phyloP scores from a whole-genome alignment of 768 basidiomycete genomes.

The Lyophyllum decastes region DNA sequence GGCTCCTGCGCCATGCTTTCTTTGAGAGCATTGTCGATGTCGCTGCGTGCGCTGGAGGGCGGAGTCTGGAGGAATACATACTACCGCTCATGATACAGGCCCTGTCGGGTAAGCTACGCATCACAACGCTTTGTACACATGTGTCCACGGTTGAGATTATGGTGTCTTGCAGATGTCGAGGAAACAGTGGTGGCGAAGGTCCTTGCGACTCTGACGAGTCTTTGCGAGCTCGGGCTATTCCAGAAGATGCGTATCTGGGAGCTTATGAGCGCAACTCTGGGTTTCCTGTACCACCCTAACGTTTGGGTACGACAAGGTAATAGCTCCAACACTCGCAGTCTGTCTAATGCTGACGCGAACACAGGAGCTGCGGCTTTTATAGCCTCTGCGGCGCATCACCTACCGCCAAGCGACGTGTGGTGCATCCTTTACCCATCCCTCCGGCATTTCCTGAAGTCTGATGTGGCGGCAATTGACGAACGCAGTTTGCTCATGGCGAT shows the following conservation, averaged over 20 bases:
- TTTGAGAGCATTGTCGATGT: conserved; percentile 97
- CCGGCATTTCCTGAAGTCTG: conserved; percentile 82
- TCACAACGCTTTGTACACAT: not conserved
- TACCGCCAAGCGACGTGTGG: conserved; percentile 91
- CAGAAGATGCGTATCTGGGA: conserved; percentile 98
- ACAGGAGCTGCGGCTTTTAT: conserved; percentile 87
- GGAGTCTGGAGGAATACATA: conserved; percentile 94
- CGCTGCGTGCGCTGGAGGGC: conserved; percentile 88
- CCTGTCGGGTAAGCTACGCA: conserved; percentile 67
- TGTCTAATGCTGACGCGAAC: not conserved
- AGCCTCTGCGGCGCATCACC: conserved; percentile 78
- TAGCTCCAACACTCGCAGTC: not conserved
- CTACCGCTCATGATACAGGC: conserved; percentile 96
- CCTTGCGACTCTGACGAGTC: conserved; percentile 80
- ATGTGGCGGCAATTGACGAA: conserved; percentile 75
- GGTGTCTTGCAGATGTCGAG: conserved; percentile 74
- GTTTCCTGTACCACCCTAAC: conserved; percentile 94
- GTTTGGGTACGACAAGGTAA: conserved; percentile 94
- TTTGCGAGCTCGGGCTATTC: conserved; percentile 89
- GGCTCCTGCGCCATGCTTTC: conserved; percentile 88
- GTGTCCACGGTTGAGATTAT: not conserved
- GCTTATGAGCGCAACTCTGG: conserved; percentile 82
- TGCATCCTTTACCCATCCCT: conserved; percentile 94
- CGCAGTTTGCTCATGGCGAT: conserved; percentile 72
- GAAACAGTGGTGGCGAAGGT: conserved; percentile 94